Conservation (phyloP, 192 early-diverging fungal species). For the Phycomyces blakesleeanus region DNA sequence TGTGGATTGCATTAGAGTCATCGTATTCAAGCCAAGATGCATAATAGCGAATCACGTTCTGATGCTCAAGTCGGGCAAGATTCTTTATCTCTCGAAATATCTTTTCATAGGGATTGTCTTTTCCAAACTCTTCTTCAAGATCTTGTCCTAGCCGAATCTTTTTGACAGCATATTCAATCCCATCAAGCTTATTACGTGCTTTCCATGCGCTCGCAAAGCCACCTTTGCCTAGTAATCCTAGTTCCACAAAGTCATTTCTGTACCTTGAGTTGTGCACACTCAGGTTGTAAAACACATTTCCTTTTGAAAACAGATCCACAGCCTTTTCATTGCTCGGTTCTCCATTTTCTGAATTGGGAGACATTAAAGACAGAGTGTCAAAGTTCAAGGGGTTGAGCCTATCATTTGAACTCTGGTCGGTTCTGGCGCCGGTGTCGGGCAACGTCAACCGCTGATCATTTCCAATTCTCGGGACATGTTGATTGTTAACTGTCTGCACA, state of each 20-base stretch:
- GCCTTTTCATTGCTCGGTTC: no score
- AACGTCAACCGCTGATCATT: background rate
- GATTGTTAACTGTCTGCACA: conserved; percentile 59
- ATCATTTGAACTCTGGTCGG: background rate
- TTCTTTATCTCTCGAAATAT: conserved; percentile 91
- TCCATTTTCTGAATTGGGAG: background rate
- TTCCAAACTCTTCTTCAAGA: conserved; percentile 11
- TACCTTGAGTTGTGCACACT: conserved; percentile 67
- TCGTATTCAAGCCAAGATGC: conserved; percentile 85
- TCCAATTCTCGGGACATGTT: conserved; percentile 19
- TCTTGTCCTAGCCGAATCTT: conserved; percentile 63
- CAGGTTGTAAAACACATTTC: conserved; percentile 17
- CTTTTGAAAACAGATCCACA: background rate
- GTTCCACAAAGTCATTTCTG: conserved; percentile 77
- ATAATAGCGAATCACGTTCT: conserved; percentile 92
- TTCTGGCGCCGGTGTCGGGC: background rate
- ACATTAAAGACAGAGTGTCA: background rate
- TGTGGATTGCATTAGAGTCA: conserved; percentile 34
- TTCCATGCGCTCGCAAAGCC: conserved; percentile 88
- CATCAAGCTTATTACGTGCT: conserved; percentile 86
- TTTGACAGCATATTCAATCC: conserved; percentile 89
- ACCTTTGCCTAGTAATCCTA: conserved; percentile 78
- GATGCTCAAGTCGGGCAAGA: conserved; percentile 79
- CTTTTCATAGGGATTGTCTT: conserved; percentile 52
- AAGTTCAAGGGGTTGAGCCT: background rate